These are phyloP conservation scores for Rhynchosporium graminicola DNA, from an alignment of 2,329 filamentous ascomycete genomes.

Conservation along the genomic window DNA sequence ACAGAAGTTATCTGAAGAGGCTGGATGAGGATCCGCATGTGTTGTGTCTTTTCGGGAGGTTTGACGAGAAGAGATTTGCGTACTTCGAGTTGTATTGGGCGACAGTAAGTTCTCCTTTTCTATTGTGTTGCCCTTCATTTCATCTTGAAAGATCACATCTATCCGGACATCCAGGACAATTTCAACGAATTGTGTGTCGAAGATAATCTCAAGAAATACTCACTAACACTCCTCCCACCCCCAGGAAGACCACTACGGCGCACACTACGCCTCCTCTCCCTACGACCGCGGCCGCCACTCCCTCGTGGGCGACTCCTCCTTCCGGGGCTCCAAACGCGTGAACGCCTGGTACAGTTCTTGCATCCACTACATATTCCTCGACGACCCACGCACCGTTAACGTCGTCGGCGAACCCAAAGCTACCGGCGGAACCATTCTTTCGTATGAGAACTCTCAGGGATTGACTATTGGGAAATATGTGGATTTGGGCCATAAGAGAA, in stretches of 20 bases:
- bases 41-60: slow-evolving; percentile 68
- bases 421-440: slow-evolving; percentile 66
- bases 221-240: background rate
- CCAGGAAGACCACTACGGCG: slow-evolving; percentile 60
- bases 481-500: slow-evolving; percentile 44
- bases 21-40: slow-evolving; percentile 73
- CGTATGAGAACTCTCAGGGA: slow-evolving; percentile 40
- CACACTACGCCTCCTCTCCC: slow-evolving; percentile 55
- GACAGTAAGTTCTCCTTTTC: slow-evolving; percentile 48
- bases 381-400: slow-evolving; percentile 57
- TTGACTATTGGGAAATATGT: slow-evolving; percentile 42
- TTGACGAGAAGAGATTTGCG: slow-evolving; percentile 70
- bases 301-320: slow-evolving; percentile 58
- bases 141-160: background rate
- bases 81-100: slow-evolving; percentile 85
- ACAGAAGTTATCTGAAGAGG: slow-evolving; percentile 64
- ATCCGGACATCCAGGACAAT: too few species aligned
- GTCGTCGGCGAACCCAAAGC: slow-evolving; percentile 72
- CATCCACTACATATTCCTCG: slow-evolving; percentile 64
- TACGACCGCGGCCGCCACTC: slow-evolving; percentile 63
- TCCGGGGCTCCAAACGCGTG: slow-evolving; percentile 61
- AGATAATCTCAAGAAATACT: background rate
- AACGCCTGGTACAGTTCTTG: slow-evolving; percentile 62
- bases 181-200: too few species aligned
- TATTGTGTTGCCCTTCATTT: background rate